Percentiles rank a stretch among this genome's conserved stretches.
These are phyloP conservation scores for Huntiella abstrusa DNA, from an alignment of 2,329 filamentous ascomycete genomes.

Conservation along the genomic window DNA sequence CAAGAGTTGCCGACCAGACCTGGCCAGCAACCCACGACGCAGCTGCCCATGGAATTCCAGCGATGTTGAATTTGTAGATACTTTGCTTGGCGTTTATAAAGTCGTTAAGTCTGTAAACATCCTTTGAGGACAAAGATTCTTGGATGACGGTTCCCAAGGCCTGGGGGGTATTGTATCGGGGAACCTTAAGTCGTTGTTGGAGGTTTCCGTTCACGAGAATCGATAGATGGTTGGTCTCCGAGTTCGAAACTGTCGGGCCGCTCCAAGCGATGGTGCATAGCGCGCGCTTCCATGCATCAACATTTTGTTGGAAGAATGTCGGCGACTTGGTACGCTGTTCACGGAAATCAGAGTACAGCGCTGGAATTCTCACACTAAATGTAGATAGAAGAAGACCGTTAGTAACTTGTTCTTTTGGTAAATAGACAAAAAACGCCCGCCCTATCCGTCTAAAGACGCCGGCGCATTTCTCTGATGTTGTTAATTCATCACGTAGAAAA, in stretches of 20 bases:
- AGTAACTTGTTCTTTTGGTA: background rate
- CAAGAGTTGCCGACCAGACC: constrained; percentile 37
- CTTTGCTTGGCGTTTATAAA: constrained; percentile 49
- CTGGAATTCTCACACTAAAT: constrained; percentile 54
- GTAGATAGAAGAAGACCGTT: background rate
- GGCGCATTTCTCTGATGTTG: background rate
- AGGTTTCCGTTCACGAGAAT: constrained; percentile 43
- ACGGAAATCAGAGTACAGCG: constrained; percentile 75
- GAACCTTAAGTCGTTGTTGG: constrained; percentile 50
- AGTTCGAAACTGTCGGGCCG: constrained; percentile 30
- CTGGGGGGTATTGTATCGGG: constrained; percentile 63
- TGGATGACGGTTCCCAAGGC: constrained; percentile 59
- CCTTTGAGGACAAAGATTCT: constrained; percentile 51
- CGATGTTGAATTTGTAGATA: constrained; percentile 51
- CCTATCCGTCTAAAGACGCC: background rate
- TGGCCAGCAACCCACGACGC: constrained; percentile 59
- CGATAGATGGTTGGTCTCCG: constrained; percentile 29
- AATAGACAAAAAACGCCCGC: background rate
- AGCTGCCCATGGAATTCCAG: constrained; percentile 49
- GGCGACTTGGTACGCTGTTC: constrained; percentile 58
- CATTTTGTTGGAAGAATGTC: constrained; percentile 67
- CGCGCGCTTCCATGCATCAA: constrained; percentile 58
- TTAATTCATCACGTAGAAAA: background rate
- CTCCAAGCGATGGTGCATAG: constrained; percentile 49
- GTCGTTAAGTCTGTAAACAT: constrained; percentile 50